Base-by-base conservation (phyloP, 495 filamentous ascomycete species). In the Podospora sp. region DNA sequence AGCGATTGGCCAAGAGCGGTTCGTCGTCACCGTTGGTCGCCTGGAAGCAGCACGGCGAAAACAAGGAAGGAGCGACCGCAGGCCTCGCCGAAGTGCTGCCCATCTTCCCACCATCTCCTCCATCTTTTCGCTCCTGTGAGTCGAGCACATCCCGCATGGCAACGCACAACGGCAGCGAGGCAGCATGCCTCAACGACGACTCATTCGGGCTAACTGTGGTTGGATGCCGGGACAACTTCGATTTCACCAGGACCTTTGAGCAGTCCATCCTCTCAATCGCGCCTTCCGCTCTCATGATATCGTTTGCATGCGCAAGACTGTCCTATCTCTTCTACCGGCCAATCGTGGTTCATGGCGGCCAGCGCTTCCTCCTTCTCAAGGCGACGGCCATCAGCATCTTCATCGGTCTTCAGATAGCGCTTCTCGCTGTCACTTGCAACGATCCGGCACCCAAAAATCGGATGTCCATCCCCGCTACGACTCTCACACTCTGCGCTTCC, bases 201-300 rank as follows among this genome's bases (percentile, higher is more conserved):
- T 53, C 69, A 24, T 68, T 72, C 57, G 62, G 67, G 60, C 59
- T 62, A 59, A 53, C 68, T 61, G 59, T 71, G 61, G 20, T 66
- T 27, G 55, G 51, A 9, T 68, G 66, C 40, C 69, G 66, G 16
- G 36, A 60, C 18, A 68, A 69, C 58, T 85, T 90, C 71, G 87
- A 91, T 62, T 90, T 89, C 69, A 87, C 86, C 26, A 75, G 87
- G 26, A 71, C 84, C 29, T 89, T 89, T 65, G 85, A 90, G 71
- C 81, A 88, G 65, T 76, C 78, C 1, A 81, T 89, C 56, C 77
- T 88, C 20, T 77, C 79, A 9, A 76, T 87, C 8, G 72, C 85
- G 6, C 86, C 86, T 3, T 76, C 83, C 21, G 70, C 75, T 4
- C 55, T 86, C 24, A 76, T 88, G 26, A 71, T 89, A 29, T 67